Evolutionary conservation across 192 early-diverging fungal genomes (phyloP).

Genomic region (Rhizophagus sp.): DNA sequence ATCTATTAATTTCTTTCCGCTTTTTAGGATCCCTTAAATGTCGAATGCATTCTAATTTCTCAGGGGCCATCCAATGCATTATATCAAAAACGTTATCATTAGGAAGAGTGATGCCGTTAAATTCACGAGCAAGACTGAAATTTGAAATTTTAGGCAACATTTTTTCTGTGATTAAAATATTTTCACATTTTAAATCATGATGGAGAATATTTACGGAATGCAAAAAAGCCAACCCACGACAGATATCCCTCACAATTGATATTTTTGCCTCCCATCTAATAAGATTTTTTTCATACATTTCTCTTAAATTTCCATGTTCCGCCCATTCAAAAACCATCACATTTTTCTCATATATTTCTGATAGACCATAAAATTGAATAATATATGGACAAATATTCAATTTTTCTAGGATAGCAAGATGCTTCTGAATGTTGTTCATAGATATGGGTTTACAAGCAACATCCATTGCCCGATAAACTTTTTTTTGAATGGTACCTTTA

Average conservation of each 20-base stretch:
- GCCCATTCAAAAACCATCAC: conserved; percentile 32
- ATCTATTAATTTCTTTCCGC: neutral
- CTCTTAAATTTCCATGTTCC: conserved; percentile 6
- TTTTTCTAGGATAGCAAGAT: conserved; percentile 17
- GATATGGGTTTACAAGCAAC: neutral
- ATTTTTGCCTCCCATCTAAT: conserved; percentile 6
- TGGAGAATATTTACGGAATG: conserved; percentile 1
- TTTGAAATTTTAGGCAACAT: conserved; percentile 20
- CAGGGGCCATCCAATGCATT: conserved; percentile 28
- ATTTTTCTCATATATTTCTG: neutral
- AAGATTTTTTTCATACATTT: neutral
- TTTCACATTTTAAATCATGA: conserved; percentile 23
- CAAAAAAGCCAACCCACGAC: conserved; percentile 18
- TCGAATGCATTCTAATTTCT: neutral
- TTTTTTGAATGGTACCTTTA: neutral
- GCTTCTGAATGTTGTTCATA: neutral
- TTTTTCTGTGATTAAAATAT: conserved; percentile 18
- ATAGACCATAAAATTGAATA: conserved; percentile 24
- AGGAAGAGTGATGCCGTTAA: neutral
- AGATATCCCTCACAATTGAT: conserved; percentile 11
- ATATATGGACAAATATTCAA: conserved; percentile 15
- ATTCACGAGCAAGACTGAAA: conserved; percentile 3
- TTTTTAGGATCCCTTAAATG: too few species aligned
- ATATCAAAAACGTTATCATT: neutral
- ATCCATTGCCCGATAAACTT: neutral